Base-by-base conservation (phyloP, 164 flowering plant genomes). In the Annona cherimola region DNA sequence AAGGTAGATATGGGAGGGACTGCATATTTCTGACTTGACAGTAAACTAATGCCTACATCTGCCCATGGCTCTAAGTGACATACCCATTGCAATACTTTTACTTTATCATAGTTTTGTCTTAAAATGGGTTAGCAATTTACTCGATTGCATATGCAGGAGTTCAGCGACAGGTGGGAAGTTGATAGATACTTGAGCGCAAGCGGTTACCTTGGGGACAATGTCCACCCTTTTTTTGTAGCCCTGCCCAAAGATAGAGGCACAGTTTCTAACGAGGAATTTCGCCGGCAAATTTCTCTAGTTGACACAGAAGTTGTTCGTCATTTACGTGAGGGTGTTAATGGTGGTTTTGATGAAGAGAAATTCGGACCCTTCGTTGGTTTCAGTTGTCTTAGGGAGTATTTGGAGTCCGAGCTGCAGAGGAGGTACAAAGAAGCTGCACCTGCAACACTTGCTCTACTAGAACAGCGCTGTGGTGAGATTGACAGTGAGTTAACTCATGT, bases 391-490 rank as follows among this genome's bases (percentile, higher is more conserved):
- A 88, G 80, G 74, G 92, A 92, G n/a, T 90, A 78, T 81, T 79
- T 96, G 81, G 99, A 96, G 77, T 78, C 86, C 67, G 98, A 96
- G 76, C 98, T 96, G 73, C 98, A 95, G 77, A 91, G 85, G 78
- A 86, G 91, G 73, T 95, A 95, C 74, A 93, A 88, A 82, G 99
- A 93, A 81, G 96, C 99, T 67, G 92, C 95, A 60, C 99, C 99
- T 68, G 89, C 96, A 71, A 95, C 99, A 61, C 84, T 95, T 46
- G 97, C 99, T 71, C 82, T 95, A 82, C 98, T 95, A 45, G 96
- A 95, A 78, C 96, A 91, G 78, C 92, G 97, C 4, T 95, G 98
- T 75, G 45, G 81, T 81, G 99, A 93, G 79, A 88, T 93, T 14
- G 76, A 82, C 39, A 70, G 73, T 42, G 95, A 95, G 40, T 74